Conservation (phyloP, 331 rosid species). For the Rosa hybrid region DNA sequence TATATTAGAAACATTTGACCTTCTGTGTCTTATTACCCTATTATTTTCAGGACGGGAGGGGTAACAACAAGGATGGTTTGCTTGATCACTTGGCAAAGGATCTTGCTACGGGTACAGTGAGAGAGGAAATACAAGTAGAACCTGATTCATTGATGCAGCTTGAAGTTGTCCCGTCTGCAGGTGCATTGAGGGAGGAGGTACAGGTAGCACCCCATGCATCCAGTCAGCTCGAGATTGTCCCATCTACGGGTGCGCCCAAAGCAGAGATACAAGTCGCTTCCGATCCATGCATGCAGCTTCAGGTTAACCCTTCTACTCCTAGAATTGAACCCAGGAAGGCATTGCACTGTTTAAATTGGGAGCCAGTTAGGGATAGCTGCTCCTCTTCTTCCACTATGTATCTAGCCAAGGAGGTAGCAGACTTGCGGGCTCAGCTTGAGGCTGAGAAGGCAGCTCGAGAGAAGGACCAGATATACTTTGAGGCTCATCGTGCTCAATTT, state of each 20-base stretch:
- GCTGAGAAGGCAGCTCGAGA: background rate
- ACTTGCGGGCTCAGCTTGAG: background rate
- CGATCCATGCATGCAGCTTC: no score
- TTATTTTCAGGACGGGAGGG: background rate
- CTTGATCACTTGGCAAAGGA: background rate
- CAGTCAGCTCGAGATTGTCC: background rate
- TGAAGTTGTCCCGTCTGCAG: background rate
- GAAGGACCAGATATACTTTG: background rate
- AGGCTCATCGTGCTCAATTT: background rate
- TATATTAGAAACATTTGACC: background rate
- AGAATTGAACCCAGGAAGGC: background rate
- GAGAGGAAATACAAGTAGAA: background rate
- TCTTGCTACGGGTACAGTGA: background rate
- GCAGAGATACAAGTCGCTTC: no score
- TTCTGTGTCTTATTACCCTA: background rate
- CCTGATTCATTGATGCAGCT: background rate
- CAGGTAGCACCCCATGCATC: background rate
- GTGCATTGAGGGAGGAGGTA: background rate
- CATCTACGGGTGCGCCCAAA: background rate
- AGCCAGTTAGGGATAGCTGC: background rate
- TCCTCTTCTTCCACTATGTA: background rate
- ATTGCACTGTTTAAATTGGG: background rate
- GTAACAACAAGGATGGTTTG: background rate
- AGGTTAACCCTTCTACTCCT: background rate
- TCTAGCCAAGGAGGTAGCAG: background rate